A percentile compares a stretch with the other conserved stretches of the same genome.
Evolutionary conservation across 106 monocot species (phyloP).

Genomic region (Xerophyta viscosa): DNA sequence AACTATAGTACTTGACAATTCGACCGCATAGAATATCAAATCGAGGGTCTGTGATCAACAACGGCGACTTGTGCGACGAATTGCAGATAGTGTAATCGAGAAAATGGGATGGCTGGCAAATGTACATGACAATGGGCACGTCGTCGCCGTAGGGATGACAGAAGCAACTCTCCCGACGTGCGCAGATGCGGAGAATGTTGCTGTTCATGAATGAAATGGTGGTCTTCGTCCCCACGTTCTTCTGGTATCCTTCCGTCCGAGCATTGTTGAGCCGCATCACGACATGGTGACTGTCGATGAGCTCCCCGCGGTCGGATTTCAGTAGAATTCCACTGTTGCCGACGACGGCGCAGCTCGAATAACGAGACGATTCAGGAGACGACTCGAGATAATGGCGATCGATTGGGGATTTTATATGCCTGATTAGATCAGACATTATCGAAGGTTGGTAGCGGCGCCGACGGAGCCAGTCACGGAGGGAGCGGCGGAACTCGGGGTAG

Average conservation of each 20-base stretch:
- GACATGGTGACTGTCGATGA: constrained; percentile 63
- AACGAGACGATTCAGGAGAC: background rate
- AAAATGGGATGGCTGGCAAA: constrained; percentile 66
- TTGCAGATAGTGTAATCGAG: constrained; percentile 66
- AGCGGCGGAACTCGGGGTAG: constrained; percentile 28
- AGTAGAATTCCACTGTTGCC: constrained; percentile 86
- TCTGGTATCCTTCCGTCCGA: constrained; percentile 31
- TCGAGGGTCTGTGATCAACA: constrained; percentile 54
- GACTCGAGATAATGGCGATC: constrained; percentile 25
- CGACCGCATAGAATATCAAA: constrained; percentile 53
- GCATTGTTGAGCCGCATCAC: constrained; percentile 84
- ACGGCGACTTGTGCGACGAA: constrained; percentile 23
- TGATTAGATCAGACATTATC: constrained; percentile 47
- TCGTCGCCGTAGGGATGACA: constrained; percentile 65
- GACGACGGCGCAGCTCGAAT: constrained; percentile 57
- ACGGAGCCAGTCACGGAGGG: constrained; percentile 33
- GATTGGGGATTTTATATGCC: constrained; percentile 38
- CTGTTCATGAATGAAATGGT: constrained; percentile 66
- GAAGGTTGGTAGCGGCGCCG: constrained; percentile 32
- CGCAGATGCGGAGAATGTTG: constrained; percentile 72
- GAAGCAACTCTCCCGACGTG: constrained; percentile 37
- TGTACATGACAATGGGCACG: constrained; percentile 66
- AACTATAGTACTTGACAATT: constrained; percentile 76
- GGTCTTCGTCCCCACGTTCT: constrained; percentile 57
- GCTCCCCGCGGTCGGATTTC: constrained; percentile 23